Conservation (phyloP, 2,329 filamentous ascomycete species). For the Phaeosphaeria sp. region DNA sequence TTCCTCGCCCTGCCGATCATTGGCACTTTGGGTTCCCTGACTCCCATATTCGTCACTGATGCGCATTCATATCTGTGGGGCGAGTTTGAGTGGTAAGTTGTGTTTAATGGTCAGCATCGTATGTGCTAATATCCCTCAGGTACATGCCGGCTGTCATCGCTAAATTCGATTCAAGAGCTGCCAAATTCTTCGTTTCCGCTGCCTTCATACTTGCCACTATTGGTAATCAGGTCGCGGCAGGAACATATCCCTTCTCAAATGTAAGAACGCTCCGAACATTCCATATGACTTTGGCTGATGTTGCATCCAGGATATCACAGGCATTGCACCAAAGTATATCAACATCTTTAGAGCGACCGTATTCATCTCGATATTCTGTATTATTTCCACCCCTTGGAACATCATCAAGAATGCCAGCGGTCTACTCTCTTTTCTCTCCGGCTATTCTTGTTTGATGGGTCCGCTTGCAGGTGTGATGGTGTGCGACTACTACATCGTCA, state of each 20-base stretch:
- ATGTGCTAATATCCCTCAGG: slow-evolving; percentile 32
- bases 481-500: slow-evolving; percentile 45
- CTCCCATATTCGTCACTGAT: slow-evolving; percentile 58
- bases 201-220: slow-evolving; percentile 54
- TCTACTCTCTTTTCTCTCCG: slow-evolving; percentile 44
- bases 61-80: slow-evolving; percentile 56
- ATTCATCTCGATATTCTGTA: slow-evolving; percentile 46
- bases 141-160: slow-evolving; percentile 57
- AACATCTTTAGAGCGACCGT: slow-evolving; percentile 45
- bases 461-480: slow-evolving; percentile 34
- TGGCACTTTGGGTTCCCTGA: slow-evolving; percentile 54
- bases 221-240: slow-evolving; percentile 52
- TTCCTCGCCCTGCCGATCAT: slow-evolving; percentile 58
- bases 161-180: slow-evolving; percentile 53
- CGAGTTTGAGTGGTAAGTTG: slow-evolving; percentile 45
- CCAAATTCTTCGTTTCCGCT: slow-evolving; percentile 51
- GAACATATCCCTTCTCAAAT: slow-evolving; percentile 47
- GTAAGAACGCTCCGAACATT: slow-evolving; percentile 13
- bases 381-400: slow-evolving; percentile 45
- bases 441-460: slow-evolving; percentile 48
- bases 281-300: background rate
- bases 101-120: background rate
- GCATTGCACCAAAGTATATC: slow-evolving; percentile 42
- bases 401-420: slow-evolving; percentile 47
- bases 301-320: background rate